Percentiles rank a stretch among this genome's conserved stretches.
These are phyloP conservation scores for Fusarium dimerum DNA, from an alignment of 2,329 filamentous ascomycete genomes.

Conservation along the genomic window DNA sequence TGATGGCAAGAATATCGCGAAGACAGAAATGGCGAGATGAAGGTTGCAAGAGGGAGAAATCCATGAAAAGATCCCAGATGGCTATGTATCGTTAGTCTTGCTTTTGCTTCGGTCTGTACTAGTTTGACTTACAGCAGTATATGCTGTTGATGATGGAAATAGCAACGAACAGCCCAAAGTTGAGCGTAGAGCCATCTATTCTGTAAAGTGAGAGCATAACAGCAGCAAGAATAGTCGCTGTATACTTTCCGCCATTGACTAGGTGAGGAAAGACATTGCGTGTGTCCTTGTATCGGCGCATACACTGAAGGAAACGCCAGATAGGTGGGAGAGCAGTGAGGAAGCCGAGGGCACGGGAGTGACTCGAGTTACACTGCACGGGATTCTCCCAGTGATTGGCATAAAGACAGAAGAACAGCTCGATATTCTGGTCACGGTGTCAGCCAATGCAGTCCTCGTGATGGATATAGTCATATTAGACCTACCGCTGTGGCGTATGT, in stretches of 20 bases:
- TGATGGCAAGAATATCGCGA: conserved; percentile 78
- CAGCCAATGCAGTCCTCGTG: conserved; percentile 1
- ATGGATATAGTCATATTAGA: conserved; percentile 20
- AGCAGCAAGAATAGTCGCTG: conserved; percentile 78
- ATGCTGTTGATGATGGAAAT: conserved; percentile 81
- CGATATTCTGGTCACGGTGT: conserved; percentile 67
- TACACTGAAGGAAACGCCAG: conserved; percentile 87
- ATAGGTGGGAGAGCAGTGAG: conserved; percentile 81
- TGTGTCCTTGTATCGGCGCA: conserved; percentile 87
- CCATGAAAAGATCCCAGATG: conserved; percentile 95
- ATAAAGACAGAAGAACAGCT: conserved; percentile 94
- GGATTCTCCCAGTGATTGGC: conserved; percentile 75
- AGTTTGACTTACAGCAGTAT: conserved; percentile 68
- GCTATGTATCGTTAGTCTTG: conserved; percentile 42
- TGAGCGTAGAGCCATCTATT: conserved; percentile 58
- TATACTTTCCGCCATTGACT: conserved; percentile 90
- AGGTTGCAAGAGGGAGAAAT: conserved; percentile 87
- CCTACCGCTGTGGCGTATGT: conserved; percentile 86
- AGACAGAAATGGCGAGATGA: conserved; percentile 68
- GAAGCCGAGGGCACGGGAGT: conserved; percentile 84
- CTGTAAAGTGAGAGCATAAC: conserved; percentile 81
- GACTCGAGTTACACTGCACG: conserved; percentile 76
- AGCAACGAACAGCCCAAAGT: conserved; percentile 73
- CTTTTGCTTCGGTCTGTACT: background rate
- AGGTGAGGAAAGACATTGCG: conserved; percentile 88